Base-by-base conservation (phyloP, 352 stramenopile genomes). In the Globisporangium parvum region DNA sequence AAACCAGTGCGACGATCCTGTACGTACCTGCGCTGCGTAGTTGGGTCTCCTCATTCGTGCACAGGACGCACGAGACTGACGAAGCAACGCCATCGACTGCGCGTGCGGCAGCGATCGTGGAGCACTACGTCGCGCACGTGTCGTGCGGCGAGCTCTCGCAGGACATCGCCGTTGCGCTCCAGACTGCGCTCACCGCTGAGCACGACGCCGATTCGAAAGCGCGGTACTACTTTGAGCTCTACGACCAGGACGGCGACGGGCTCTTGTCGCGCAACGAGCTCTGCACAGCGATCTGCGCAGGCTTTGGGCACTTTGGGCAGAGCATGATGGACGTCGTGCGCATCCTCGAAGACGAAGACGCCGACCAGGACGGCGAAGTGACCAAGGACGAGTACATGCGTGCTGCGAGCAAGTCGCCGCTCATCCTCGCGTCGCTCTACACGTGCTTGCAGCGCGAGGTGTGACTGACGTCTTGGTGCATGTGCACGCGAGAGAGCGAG, bases 391-490 rank as follows among this genome's bases (percentile, higher is more conserved):
- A 78, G 56, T 75, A 75, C 42, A 57, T 78, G 24, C 59, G 63
- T 15, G 69, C 69, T 0, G 66, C 69, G 21, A 47, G 58, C n/a
- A 59, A 62, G 37, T 75, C 66, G 20, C 53, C 66, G 12, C 51
- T 71, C 14, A 73, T 78, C 47, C 60, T 75, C 23, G 69, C 69
- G 21, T 73, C 69, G 45, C 60, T 78, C 24, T 75, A 78, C 63
- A 78, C 69, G 44, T 77, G 63, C 39, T 47, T 73, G 11, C 62
- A 53, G 24, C 49, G 39, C 47, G 54, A 60, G 20, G 20, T 35
- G 18, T 60, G n/a, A n/a, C n/a, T n/a, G n/a, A n/a, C n/a, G n/a
- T n/a, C n/a, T n/a, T n/a, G n/a, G n/a, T n/a, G n/a, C n/a, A n/a
- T n/a, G n/a, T n/a, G n/a, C 42, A 23, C 24, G n/a, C 3, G 40